Percentiles rank a stretch among this genome's conserved stretches.
Evolutionary conservation across 2,329 filamentous ascomycete genomes (phyloP).

Genomic region (Paracamarosporium sp.): DNA sequence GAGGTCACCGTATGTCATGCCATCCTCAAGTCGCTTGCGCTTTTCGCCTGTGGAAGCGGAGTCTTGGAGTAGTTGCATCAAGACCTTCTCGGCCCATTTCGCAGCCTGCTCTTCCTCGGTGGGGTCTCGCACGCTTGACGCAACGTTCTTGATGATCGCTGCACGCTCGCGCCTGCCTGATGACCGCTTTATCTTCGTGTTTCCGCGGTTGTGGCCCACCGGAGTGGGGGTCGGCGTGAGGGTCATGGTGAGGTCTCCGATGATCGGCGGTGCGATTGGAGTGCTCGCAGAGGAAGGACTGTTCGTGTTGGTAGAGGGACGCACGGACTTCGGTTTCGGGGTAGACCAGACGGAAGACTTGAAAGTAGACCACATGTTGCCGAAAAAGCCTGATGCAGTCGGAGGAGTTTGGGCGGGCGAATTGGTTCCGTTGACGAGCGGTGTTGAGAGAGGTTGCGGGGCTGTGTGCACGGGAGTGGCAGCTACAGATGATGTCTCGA

Average conservation of each 20-base stretch:
- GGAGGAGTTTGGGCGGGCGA: background rate
- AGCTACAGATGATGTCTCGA: background rate
- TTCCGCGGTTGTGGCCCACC: constrained; percentile 29
- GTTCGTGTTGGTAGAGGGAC: background rate
- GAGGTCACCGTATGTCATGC: constrained; percentile 33
- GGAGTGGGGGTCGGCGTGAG: constrained; percentile 35
- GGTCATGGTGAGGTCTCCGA: constrained; percentile 22
- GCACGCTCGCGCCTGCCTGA: constrained; percentile 14
- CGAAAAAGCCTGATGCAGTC: background rate
- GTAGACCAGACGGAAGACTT: background rate
- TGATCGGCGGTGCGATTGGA: constrained; percentile 1
- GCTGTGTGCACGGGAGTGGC: background rate
- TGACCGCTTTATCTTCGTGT: constrained; percentile 19
- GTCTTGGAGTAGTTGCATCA: constrained; percentile 23
- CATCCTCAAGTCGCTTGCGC: constrained; percentile 35
- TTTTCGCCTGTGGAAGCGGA: constrained; percentile 28
- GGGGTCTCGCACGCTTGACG: constrained; percentile 24
- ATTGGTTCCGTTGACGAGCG: background rate
- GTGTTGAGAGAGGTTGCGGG: background rate
- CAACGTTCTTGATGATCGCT: constrained; percentile 24
- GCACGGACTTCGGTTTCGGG: background rate
- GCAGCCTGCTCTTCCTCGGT: constrained; percentile 27
- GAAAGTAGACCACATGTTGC: background rate
- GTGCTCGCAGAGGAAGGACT: background rate
- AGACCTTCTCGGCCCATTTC: constrained; percentile 33